A percentile compares a stretch with the other conserved stretches of the same genome.
Conservation (phyloP, 192 early-diverging fungal species). For the Entomortierella lignicola region DNA sequence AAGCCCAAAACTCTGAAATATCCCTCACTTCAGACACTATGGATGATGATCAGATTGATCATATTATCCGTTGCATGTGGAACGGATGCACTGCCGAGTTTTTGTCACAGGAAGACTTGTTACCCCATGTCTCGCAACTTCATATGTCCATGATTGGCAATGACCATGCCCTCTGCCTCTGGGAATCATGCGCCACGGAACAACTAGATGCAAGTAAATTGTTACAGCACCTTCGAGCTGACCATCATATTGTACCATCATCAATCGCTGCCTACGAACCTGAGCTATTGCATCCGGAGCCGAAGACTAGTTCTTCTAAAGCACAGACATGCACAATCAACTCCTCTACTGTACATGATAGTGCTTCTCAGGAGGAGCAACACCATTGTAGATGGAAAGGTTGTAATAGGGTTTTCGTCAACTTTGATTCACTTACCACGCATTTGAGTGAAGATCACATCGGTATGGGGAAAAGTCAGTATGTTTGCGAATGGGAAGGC, state of each 20-base stretch:
- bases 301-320: conserved; percentile 1
- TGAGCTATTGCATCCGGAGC: conserved; percentile 15
- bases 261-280: conserved; percentile 21
- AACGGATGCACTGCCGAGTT: conserved; percentile 62
- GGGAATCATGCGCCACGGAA: conserved; percentile 69
- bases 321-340: neutral
- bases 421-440: conserved; percentile 71
- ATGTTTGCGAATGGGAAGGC: conserved; percentile 63
- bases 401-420: conserved; percentile 69
- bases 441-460: conserved; percentile 76
- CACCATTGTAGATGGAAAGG: conserved; percentile 82
- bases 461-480: conserved; percentile 67
- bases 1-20: conserved; percentile 9
- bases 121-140: conserved; percentile 63
- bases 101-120: conserved; percentile 59
- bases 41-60: conserved; percentile 40
- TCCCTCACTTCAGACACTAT: conserved; percentile 21
- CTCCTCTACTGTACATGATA: neutral
- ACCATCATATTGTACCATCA: conserved; percentile 60
- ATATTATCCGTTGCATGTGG: conserved; percentile 63
- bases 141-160: conserved; percentile 53
- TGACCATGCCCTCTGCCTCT: conserved; percentile 62
- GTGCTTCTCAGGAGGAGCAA: conserved; percentile 32
- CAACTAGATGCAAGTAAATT: conserved; percentile 64
- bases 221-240: conserved; percentile 69